Evolutionary conservation across 345 rosid species (phyloP).

Genomic region (Balakata baccata): DNA sequence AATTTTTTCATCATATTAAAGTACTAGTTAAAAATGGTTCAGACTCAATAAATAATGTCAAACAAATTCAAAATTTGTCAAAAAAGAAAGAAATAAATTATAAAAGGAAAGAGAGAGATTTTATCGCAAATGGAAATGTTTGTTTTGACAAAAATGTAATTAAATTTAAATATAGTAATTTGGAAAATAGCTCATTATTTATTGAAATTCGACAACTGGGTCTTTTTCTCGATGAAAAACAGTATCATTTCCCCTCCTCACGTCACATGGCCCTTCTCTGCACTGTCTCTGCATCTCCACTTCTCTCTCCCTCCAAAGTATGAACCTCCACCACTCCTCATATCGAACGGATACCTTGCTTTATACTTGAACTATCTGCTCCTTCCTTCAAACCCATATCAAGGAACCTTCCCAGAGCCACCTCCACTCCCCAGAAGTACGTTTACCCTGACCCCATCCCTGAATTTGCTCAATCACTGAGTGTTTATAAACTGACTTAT

Average conservation of each 20-base stretch:
- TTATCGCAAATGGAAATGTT: too few relatives aligned
- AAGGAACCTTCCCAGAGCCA: background rate
- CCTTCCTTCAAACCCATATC: conserved; percentile 17
- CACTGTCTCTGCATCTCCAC: background rate
- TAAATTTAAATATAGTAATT: too few relatives aligned
- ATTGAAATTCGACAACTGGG: too few relatives aligned
- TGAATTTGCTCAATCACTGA: conserved; percentile 37
- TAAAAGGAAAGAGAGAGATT: too few relatives aligned
- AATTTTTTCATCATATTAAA: too few relatives aligned
- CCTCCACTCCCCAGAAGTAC: conserved; percentile 27
- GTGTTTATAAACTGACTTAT: background rate
- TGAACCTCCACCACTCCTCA: conserved; percentile 9
- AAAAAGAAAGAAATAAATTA: too few relatives aligned
- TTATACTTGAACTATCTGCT: conserved; percentile 13
- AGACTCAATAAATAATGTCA: too few relatives aligned
- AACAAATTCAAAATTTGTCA: too few relatives aligned
- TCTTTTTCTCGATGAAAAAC: too few relatives aligned
- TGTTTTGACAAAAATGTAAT: too few relatives aligned
- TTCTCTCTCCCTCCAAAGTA: conserved; percentile 38
- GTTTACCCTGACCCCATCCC: conserved; percentile 45
- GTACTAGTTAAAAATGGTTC: too few relatives aligned
- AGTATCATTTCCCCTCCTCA: background rate
- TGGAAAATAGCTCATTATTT: too few relatives aligned
- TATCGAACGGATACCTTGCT: conserved; percentile 15
- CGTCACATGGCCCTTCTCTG: background rate